phyloP scores from a whole-genome alignment of 805 yeast species.

The Sugiyamaella chiloensis region DNA sequence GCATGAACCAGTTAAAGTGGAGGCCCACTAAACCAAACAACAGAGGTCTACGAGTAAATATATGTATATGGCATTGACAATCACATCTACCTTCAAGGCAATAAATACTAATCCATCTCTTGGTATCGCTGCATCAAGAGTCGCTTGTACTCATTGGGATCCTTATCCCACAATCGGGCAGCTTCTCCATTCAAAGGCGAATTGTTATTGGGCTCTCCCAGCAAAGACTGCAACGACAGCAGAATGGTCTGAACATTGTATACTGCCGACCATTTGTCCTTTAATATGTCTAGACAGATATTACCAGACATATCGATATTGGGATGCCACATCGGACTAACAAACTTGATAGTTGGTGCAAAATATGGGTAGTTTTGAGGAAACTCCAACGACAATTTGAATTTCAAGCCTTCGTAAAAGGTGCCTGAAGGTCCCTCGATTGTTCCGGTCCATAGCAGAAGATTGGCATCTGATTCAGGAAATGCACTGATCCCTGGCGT shows the following conservation, averaged over 20 bases:
- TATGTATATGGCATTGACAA: no score
- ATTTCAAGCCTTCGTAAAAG: slow-evolving; percentile 52
- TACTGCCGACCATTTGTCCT: slow-evolving; percentile 63
- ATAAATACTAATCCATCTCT: slow-evolving; percentile 30
- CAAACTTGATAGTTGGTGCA: slow-evolving; percentile 55
- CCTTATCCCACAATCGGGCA: slow-evolving; percentile 50
- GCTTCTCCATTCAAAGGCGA: slow-evolving; percentile 57
- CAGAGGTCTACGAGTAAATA: no score
- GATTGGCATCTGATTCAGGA: slow-evolving; percentile 50
- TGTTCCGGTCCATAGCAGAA: slow-evolving; percentile 56
- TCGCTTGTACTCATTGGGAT: slow-evolving; percentile 42
- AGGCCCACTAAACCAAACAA: no score
- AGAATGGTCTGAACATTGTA: slow-evolving; percentile 60
- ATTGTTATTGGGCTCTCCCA: slow-evolving; percentile 60
- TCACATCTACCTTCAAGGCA: slow-evolving; percentile 1
- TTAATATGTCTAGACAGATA: slow-evolving; percentile 60
- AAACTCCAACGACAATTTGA: slow-evolving; percentile 49
- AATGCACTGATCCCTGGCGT: slow-evolving; percentile 54
- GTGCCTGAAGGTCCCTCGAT: slow-evolving; percentile 58
- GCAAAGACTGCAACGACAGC: slow-evolving; percentile 54
- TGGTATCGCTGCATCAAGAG: slow-evolving; percentile 39
- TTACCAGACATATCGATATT: slow-evolving; percentile 63
- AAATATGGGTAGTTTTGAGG: slow-evolving; percentile 56
- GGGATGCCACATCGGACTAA: slow-evolving; percentile 63
- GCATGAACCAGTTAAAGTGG: background rate